phyloP scores from a whole-genome alignment of 106 monocot species.

The Platanthera guangdongensis region DNA sequence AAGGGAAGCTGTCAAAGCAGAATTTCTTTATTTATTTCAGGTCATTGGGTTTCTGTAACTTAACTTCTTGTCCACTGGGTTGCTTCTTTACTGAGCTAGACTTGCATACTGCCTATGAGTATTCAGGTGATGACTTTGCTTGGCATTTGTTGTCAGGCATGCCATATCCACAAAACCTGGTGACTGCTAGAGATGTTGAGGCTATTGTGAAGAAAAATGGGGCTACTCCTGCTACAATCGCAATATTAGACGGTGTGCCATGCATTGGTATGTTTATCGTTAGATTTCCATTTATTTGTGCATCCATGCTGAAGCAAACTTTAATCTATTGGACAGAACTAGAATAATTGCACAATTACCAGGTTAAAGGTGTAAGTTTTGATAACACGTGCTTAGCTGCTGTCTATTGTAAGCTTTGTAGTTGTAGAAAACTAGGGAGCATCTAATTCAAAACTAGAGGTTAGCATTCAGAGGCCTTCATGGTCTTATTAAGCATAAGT shows the following conservation, averaged over 20 bases:
- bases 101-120: not conserved
- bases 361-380: not conserved
- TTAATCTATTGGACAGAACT: too few species aligned
- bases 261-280: constrained; percentile 46
- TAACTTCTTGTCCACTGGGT: not conserved
- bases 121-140: not conserved
- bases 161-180: constrained; percentile 87
- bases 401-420: not conserved
- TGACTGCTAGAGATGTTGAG: constrained; percentile 84
- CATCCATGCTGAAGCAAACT: not conserved
- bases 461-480: too few species aligned
- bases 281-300: not conserved
- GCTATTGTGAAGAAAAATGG: constrained; percentile 76
- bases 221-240: constrained; percentile 88
- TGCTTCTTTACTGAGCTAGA: not conserved
- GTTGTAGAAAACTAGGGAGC: too few species aligned
- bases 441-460: too few species aligned
- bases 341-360: not conserved
- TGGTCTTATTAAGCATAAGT: too few species aligned
- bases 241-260: constrained; percentile 83
- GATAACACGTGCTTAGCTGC: not conserved
- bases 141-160: constrained; percentile 45
- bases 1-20: not conserved
- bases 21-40: not conserved
- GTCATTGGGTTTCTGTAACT: not conserved